Percentiles rank a stretch among this genome's conserved stretches.
These are phyloP conservation scores for Termitomyces sp. DNA, from an alignment of 768 basidiomycete species.

Conservation along the genomic window DNA sequence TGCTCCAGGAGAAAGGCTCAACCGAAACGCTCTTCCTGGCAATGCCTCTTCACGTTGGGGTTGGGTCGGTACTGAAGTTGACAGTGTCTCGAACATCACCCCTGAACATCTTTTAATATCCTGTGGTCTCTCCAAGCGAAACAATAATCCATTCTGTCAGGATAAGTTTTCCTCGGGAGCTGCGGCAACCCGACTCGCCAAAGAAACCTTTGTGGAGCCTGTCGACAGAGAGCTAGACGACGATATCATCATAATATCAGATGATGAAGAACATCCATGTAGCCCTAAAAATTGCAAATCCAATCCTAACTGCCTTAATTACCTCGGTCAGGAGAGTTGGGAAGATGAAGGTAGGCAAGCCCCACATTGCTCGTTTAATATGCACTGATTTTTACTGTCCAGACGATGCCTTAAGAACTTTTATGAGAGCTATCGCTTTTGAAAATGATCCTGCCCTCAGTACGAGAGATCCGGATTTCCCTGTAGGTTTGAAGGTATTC, in stretches of 20 bases:
- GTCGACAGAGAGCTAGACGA: conserved; percentile 43
- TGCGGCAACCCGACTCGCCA: conserved; percentile 1
- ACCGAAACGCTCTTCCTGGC: conserved; percentile 46
- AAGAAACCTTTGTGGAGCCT: conserved; percentile 7
- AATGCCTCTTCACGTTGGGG: conserved; percentile 56
- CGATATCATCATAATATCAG: conserved; percentile 65
- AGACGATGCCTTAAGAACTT: conserved; percentile 48
- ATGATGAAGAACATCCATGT: conserved; percentile 52
- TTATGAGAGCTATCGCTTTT: conserved; percentile 45
- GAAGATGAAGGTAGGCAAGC: conserved; percentile 53
- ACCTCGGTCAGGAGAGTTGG: conserved; percentile 82
- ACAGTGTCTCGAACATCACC: conserved; percentile 52
- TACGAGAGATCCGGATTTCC: conserved; percentile 46
- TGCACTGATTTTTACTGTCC: conserved; percentile 8
- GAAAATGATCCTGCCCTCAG: conserved; percentile 49
- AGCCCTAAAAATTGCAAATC: conserved; percentile 58
- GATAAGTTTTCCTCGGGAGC: conserved; percentile 42
- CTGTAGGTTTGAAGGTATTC: conserved; percentile 73
- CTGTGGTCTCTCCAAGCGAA: conserved; percentile 58
- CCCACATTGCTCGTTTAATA: not conserved
- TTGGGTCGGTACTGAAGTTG: conserved; percentile 73
- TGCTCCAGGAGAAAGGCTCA: conserved; percentile 56
- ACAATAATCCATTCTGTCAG: conserved; percentile 44
- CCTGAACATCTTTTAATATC: conserved; percentile 58
- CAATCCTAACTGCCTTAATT: conserved; percentile 85